These are phyloP conservation scores for Penicillium sclerotigenum DNA, from an alignment of 2,329 filamentous ascomycete species.

Conservation along the genomic window DNA sequence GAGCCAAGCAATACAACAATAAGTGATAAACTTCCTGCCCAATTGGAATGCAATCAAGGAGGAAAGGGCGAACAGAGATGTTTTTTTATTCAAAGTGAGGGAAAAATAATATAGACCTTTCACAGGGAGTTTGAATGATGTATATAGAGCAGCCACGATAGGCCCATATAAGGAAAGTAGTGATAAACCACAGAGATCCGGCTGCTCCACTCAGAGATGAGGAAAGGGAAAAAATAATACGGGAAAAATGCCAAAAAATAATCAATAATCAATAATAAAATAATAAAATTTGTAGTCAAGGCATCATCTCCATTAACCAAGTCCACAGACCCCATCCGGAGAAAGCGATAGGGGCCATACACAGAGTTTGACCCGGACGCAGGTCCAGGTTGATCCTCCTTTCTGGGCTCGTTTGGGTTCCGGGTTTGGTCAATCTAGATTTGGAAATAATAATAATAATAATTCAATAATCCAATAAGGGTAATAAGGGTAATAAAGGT, in stretches of 20 bases:
- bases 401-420: slow-evolving; percentile 35
- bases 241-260: slow-evolving; percentile 25
- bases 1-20: not conserved
- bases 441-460: slow-evolving; percentile 11
- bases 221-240: slow-evolving; percentile 4
- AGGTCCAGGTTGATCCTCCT: slow-evolving; percentile 42
- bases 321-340: slow-evolving; percentile 30
- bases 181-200: slow-evolving; percentile 12
- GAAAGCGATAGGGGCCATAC: slow-evolving; percentile 25
- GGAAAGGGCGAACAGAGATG: not conserved
- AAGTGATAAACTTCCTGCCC: not conserved
- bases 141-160: slow-evolving; percentile 25
- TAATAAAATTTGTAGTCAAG: slow-evolving; percentile 30
- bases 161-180: slow-evolving; percentile 21
- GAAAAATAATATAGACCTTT: slow-evolving; percentile 11
- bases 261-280: slow-evolving; percentile 37
- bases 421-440: slow-evolving; percentile 31
- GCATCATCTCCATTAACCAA: slow-evolving; percentile 31
- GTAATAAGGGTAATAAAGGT: slow-evolving; percentile 15
- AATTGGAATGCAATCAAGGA: slow-evolving; percentile 15
- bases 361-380: slow-evolving; percentile 41
- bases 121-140: slow-evolving; percentile 23
- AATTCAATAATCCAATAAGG: slow-evolving; percentile 5
- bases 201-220: slow-evolving; percentile 3
- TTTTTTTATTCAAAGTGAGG: slow-evolving; percentile 5